Evolutionary conservation across 768 basidiomycete genomes (phyloP), one percentile per base, ranked within the genome.

Genomic region (Terana coerulea): DNA sequence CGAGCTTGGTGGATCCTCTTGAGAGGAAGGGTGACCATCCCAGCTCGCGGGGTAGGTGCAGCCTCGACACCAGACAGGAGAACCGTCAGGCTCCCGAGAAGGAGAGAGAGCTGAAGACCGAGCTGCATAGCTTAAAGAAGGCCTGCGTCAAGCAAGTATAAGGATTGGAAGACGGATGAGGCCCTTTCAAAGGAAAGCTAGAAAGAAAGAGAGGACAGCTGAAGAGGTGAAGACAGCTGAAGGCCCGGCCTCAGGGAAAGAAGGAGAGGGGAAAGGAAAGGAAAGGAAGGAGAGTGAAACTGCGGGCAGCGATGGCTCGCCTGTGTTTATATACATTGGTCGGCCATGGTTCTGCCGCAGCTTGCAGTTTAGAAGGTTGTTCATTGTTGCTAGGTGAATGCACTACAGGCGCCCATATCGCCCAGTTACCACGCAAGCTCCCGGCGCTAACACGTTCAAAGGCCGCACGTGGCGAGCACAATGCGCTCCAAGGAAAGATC

Each of bases 61-160:
- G 80, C 80, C 44, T 72, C 67, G 47, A 69, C 74, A 53, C 64
- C 64, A 50, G 62, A 66, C 47, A 71, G 70, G 31, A 75, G 61
- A 50, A 72, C 68, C 44, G 76, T 56, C 52, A 86, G 57, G 65
- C 73, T 77, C 56, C 76, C 74, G 53, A 82, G 70, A 58, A 88
- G 72, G 54, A 77, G 53, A 51, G 75, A 68, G 58, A 86, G 74
- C 35, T 72, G 67, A 59, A 76, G 59, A 39, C 69, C 69, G 62
- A 86, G 69, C 57, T 78, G 78, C 86, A 88, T 88, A 57, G 60
- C 67, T 55, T 10, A 5, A 19, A 28, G 42, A 44, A 54, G 55
- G 48, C 61, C 64, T 61, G 63, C 62, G 56, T 60, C 49, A 34
- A 53, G 52, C 44, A 47, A 49, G 52, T 59, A 53, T 57, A 56